phyloP scores from a whole-genome alignment of 192 early-diverging fungal genomes.

The Coemansia interrupta region DNA sequence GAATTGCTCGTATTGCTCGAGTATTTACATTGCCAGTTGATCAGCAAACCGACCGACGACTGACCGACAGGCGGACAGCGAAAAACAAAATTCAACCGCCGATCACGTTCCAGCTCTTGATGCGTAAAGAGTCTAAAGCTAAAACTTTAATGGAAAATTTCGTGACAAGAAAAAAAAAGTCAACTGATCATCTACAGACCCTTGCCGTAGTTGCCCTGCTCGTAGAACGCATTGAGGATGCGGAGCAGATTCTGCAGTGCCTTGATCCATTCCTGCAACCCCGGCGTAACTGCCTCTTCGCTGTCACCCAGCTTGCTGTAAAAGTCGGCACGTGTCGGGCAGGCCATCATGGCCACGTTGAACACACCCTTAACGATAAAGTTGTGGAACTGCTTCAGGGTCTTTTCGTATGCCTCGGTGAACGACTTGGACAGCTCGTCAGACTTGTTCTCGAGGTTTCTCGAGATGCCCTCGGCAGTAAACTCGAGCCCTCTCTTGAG shows the following conservation, averaged over 20 bases:
- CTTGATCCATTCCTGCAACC: conserved; percentile 67
- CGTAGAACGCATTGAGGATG: conserved; percentile 62
- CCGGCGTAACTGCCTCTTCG: conserved; percentile 55
- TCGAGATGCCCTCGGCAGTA: conserved; percentile 65
- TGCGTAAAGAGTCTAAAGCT: too few species aligned
- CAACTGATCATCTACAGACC: conserved; percentile 22
- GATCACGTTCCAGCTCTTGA: too few species aligned
- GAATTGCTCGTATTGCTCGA: neutral
- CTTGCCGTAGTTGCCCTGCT: conserved; percentile 45
- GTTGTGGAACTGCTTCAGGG: conserved; percentile 68
- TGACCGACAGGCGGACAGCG: too few species aligned
- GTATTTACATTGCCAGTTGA: too few species aligned
- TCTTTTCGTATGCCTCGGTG: conserved; percentile 66
- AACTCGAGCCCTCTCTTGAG: conserved; percentile 81
- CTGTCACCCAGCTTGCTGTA: conserved; percentile 76
- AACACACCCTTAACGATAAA: conserved; percentile 68
- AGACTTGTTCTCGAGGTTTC: conserved; percentile 50
- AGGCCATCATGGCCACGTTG: conserved; percentile 78
- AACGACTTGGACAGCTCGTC: conserved; percentile 72
- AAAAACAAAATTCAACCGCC: neutral
- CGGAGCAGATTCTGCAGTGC: conserved; percentile 72
- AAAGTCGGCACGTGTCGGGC: conserved; percentile 85
- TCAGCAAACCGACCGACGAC: too few species aligned
- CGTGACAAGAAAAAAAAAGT: too few species aligned
- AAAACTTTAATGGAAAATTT: too few species aligned